Percentiles rank a stretch among this genome's conserved stretches.
These are phyloP conservation scores for Acacia melanoxylon DNA, from an alignment of 306 rosid genomes.

Conservation along the genomic window DNA sequence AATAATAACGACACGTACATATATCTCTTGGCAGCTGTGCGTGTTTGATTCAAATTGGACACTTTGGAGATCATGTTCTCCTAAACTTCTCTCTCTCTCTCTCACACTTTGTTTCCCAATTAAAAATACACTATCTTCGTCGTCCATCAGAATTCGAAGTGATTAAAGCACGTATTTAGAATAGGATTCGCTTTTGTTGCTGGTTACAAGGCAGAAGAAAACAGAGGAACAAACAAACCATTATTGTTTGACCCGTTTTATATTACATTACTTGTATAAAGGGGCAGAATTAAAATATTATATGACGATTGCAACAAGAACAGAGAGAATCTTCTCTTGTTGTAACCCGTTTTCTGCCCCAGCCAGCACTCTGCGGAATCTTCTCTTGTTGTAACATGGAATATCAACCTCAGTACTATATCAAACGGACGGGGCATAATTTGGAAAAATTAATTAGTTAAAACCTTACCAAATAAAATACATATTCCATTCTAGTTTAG, in stretches of 20 bases:
- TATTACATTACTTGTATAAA: not conserved
- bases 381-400: constrained; percentile 3
- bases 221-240: not conserved
- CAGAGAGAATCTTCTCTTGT: constrained; percentile 1
- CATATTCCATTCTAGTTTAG: not conserved
- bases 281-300: not conserved
- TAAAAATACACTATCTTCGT: not conserved
- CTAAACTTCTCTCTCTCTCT: not conserved
- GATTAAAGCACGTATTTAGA: not conserved
- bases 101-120: not conserved
- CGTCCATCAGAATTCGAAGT: not conserved
- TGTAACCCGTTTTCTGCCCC: not conserved
- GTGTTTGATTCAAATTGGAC: not conserved
- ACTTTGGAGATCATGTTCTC: not conserved
- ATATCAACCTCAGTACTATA: constrained; percentile 12
- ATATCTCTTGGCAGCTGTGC: not conserved
- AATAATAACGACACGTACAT: not conserved
- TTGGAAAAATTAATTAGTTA: not conserved
- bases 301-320: not conserved
- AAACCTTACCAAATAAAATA: not conserved
- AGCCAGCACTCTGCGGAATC: not conserved
- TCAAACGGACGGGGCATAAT: not conserved
- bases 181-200: not conserved
- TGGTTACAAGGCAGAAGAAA: not conserved
- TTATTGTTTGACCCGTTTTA: not conserved